Evolutionary conservation across 345 rosid species (phyloP), one percentile per base, ranked within the genome.

Genomic region (Nephelium lappaceum): DNA sequence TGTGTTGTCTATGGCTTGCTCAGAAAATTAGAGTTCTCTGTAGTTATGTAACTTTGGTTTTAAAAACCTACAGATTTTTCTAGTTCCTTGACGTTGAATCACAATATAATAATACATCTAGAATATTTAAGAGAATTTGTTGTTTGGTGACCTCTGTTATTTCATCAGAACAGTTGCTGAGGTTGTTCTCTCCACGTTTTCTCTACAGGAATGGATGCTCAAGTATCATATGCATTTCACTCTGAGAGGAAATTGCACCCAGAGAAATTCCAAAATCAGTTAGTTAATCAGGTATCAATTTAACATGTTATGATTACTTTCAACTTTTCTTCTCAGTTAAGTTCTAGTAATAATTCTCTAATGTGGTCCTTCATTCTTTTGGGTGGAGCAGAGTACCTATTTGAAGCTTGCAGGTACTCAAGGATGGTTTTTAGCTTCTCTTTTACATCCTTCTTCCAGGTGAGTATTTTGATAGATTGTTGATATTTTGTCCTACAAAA

Each of bases 151-250:
- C 55, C 41, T 21, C 21, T 42, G 47, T n/a, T 77, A 11, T 66
- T 19, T 36, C 18, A 47, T 15, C 41, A 58, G 62, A 36, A 27
- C 53, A 24, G 12, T 67, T 67, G 47, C 66, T 24, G 31, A 69
- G 45, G 72, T 19, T 31, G 61, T 45, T 71, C 39, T 65, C 67
- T 18, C 8, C 41, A 67, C 23, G 51, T 64, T 77, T 19, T 45
- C 45, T 83, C 42, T 73, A 41, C 87, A 92, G 95, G 95, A 78
- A 86, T 92, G 91, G 95, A 92, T 84, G 92, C 95, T 71, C 95
- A 90, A 85, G 84, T 92, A 68, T 92, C 95, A 69, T 87, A 90
- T 72, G 89, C 93, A 69, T 92, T 92, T 84, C 95, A 92, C 83
- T 83, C 90, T 11, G 91, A 88, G 82, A 83, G 95, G 79, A 92